Conservation (phyloP, 2,329 filamentous ascomycete species). For the Neonectria hederae region DNA sequence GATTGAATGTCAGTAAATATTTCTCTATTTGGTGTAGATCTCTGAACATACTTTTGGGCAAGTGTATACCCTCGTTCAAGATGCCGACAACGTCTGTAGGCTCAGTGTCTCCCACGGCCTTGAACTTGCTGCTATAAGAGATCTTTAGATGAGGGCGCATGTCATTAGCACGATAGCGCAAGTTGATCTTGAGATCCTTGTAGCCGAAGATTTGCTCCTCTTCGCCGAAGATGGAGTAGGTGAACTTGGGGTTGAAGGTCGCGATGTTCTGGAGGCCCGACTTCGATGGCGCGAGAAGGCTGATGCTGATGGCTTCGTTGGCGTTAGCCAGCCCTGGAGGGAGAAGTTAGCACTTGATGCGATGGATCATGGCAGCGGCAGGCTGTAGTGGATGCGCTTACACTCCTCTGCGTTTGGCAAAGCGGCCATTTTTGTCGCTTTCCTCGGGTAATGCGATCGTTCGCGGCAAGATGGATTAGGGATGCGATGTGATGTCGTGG, state of each 20-base stretch:
- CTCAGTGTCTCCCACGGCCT: slow-evolving; percentile 71
- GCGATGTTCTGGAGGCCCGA: slow-evolving; percentile 65
- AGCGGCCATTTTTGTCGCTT: slow-evolving; percentile 40
- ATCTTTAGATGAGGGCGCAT: slow-evolving; percentile 81
- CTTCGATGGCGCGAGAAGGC: slow-evolving; percentile 62
- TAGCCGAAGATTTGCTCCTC: slow-evolving; percentile 93
- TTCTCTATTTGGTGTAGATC: slow-evolving; percentile 13
- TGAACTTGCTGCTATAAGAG: slow-evolving; percentile 76
- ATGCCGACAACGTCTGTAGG: slow-evolving; percentile 74
- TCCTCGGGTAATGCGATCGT: neutral
- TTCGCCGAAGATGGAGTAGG: slow-evolving; percentile 93
- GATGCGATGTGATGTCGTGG: slow-evolving; percentile 10
- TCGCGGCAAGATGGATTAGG: neutral
- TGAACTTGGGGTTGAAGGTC: slow-evolving; percentile 85
- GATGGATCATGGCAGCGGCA: slow-evolving; percentile 8
- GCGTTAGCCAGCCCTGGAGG: slow-evolving; percentile 66
- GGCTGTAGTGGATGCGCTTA: slow-evolving; percentile 33
- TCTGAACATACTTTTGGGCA: slow-evolving; percentile 69
- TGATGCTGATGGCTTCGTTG: slow-evolving; percentile 71
- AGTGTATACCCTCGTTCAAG: slow-evolving; percentile 69
- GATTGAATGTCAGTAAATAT: slow-evolving; percentile 24
- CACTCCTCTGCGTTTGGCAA: slow-evolving; percentile 47
- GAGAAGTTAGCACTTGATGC: slow-evolving; percentile 30
- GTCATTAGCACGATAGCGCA: slow-evolving; percentile 75
- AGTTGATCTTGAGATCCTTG: slow-evolving; percentile 78